phyloP scores from a whole-genome alignment of 768 basidiomycete genomes.

The Tricholoma sp. region DNA sequence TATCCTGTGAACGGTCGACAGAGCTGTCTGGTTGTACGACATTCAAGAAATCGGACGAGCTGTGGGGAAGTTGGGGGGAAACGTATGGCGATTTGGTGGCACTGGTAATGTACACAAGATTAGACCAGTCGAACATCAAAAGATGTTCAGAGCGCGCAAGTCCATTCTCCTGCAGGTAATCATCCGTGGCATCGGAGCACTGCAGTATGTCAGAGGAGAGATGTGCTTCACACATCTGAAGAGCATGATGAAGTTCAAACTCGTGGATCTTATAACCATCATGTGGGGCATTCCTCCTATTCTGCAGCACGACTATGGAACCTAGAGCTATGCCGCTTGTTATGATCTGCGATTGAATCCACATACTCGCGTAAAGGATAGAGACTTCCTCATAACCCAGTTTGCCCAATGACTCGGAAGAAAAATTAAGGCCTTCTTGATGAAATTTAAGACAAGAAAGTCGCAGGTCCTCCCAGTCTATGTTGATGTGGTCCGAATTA shows the following conservation, averaged over 20 bases:
- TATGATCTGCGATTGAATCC: constrained; percentile 64
- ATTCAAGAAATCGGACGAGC: constrained; percentile 41
- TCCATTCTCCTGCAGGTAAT: constrained; percentile 50
- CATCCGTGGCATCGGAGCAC: constrained; percentile 42
- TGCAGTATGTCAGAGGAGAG: constrained; percentile 37
- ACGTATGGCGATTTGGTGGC: constrained; percentile 44
- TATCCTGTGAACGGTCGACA: constrained; percentile 17
- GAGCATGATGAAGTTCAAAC: constrained; percentile 57
- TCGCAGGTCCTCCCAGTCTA: constrained; percentile 49
- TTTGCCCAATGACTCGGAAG: constrained; percentile 40
- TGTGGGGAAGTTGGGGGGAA: constrained; percentile 14
- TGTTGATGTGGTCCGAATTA: constrained; percentile 43
- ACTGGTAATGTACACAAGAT: constrained; percentile 56
- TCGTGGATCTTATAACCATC: constrained; percentile 34
- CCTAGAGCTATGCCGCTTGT: constrained; percentile 62
- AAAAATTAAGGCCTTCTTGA: constrained; percentile 35
- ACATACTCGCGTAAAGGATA: constrained; percentile 52
- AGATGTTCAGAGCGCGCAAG: constrained; percentile 35
- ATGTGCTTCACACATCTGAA: constrained; percentile 46
- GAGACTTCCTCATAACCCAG: constrained; percentile 66
- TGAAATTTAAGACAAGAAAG: constrained; percentile 54
- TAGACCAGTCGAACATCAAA: constrained; percentile 65
- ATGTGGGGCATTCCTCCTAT: constrained; percentile 23
- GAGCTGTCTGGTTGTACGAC: constrained; percentile 30
- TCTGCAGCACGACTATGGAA: constrained; percentile 50